phyloP scores from a whole-genome alignment of 495 filamentous ascomycete species.

The Oleoguttula mirabilis region DNA sequence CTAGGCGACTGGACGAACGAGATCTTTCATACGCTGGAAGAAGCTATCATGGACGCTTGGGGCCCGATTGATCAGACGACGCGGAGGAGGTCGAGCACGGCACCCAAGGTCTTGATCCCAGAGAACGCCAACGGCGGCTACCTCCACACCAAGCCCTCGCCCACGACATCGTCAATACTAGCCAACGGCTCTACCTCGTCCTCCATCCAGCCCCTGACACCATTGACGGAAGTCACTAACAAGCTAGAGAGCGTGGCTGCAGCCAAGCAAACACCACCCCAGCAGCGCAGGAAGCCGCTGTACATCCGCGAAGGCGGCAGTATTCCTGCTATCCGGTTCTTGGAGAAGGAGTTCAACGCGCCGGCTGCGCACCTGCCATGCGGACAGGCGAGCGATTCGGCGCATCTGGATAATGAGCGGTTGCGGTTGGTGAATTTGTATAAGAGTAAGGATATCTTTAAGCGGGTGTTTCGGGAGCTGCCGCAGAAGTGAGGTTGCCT shows the following conservation, averaged over 20 bases:
- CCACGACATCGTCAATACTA: conserved; percentile 45
- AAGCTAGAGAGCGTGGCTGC: conserved; percentile 1
- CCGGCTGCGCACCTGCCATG: conserved; percentile 90
- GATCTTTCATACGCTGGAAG: conserved; percentile 78
- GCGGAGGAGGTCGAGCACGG: conserved; percentile 9
- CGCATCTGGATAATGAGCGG: conserved; percentile 91
- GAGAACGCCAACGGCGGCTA: background rate
- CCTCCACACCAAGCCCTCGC: conserved; percentile 18
- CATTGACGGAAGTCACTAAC: conserved; percentile 3
- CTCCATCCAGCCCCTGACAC: background rate
- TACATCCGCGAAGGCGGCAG: conserved; percentile 94
- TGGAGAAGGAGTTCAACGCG: conserved; percentile 89
- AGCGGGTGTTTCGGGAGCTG: conserved; percentile 65
- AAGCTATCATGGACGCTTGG: conserved; percentile 80
- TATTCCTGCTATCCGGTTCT: conserved; percentile 82
- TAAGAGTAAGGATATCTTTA: conserved; percentile 85
- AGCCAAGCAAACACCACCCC: conserved; percentile 24
- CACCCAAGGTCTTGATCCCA: conserved; percentile 19
- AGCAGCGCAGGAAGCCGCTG: conserved; percentile 41
- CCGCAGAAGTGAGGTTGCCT: conserved; percentile 41
- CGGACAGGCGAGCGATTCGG: conserved; percentile 86
- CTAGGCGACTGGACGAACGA: conserved; percentile 83
- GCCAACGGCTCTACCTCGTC: conserved; percentile 32
- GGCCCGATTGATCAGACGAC: conserved; percentile 31
- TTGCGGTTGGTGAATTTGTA: conserved; percentile 75